phyloP scores from a whole-genome alignment of 2,329 filamentous ascomycete species.

The Cladosporium sp. region DNA sequence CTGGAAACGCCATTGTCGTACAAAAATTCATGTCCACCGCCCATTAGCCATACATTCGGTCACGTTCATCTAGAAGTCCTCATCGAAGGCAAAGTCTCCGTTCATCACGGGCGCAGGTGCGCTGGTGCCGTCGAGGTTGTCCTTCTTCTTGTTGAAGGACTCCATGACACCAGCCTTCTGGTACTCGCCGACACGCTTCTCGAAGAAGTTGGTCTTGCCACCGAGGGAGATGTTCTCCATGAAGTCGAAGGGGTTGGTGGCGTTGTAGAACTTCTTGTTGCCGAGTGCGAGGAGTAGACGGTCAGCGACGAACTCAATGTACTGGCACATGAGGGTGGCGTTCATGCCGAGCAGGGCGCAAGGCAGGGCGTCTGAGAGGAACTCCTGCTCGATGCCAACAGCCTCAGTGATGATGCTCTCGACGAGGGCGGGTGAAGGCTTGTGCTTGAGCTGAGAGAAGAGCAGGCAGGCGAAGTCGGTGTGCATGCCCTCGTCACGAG shows the following conservation, averaged over 20 bases:
- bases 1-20: constrained; percentile 15
- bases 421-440: constrained; percentile 79
- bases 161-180: constrained; percentile 99
- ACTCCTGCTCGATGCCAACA: constrained; percentile 94
- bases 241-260: constrained; percentile 97
- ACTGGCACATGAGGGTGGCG: constrained; percentile 95
- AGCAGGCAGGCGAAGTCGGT: constrained; percentile 98
- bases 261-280: constrained; percentile 91
- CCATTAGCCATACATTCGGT: constrained; percentile 19
- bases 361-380: constrained; percentile 92
- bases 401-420: constrained; percentile 91
- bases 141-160: constrained; percentile 66
- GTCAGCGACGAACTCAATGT: constrained; percentile 99
- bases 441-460: constrained; percentile 95
- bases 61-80: constrained; percentile 76
- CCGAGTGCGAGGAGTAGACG: constrained; percentile 89
- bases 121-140: constrained; percentile 39
- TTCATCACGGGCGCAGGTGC: constrained; percentile 51
- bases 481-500: constrained; percentile 98
- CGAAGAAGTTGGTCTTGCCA: constrained; percentile 99
- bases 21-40: constrained; percentile 11
- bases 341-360: constrained; percentile 97
- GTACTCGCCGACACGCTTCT: constrained; percentile 99
- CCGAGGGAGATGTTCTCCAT: constrained; percentile 99
- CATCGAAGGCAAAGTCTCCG: constrained; percentile 89